phyloP scores from a whole-genome alignment of 2,329 filamentous ascomycete genomes.

The Blastomyces parvus region DNA sequence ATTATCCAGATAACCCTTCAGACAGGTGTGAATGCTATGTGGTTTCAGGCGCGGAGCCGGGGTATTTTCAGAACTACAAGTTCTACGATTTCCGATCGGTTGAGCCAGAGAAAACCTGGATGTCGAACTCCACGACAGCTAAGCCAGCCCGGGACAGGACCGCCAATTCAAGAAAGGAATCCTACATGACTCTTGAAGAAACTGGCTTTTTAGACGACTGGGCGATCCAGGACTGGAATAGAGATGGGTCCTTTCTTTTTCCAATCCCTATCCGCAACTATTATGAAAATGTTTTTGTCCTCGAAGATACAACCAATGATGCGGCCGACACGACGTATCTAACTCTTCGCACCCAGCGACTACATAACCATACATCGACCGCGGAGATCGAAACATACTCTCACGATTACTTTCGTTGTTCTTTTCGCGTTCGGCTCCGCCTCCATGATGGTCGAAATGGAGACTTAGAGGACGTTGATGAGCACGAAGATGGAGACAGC shows the following conservation, averaged over 20 bases:
- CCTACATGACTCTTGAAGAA: conserved; percentile 8
- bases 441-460: conserved; percentile 20
- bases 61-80: conserved; percentile 43
- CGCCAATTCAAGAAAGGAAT: conserved; percentile 9
- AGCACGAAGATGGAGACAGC: neutral
- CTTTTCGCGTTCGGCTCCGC: conserved; percentile 40
- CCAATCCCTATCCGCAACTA: conserved; percentile 40
- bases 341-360: conserved; percentile 39
- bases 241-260: conserved; percentile 27
- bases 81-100: conserved; percentile 45
- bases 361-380: conserved; percentile 37
- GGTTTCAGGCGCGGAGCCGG: conserved; percentile 33
- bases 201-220: conserved; percentile 25
- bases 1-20: neutral
- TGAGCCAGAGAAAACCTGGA: conserved; percentile 20
- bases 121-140: conserved; percentile 39
- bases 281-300: conserved; percentile 40
- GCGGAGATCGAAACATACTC: conserved; percentile 41
- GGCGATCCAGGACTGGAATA: conserved; percentile 39
- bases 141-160: conserved; percentile 37
- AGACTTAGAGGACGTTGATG: conserved; percentile 13
- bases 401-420: conserved; percentile 40
- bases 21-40: conserved; percentile 41
- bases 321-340: conserved; percentile 33
- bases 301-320: conserved; percentile 19